Evolutionary conservation across 2,329 filamentous ascomycete species (phyloP), one percentile per base, ranked within the genome.

Genomic region (Dactylellina leptospora): DNA sequence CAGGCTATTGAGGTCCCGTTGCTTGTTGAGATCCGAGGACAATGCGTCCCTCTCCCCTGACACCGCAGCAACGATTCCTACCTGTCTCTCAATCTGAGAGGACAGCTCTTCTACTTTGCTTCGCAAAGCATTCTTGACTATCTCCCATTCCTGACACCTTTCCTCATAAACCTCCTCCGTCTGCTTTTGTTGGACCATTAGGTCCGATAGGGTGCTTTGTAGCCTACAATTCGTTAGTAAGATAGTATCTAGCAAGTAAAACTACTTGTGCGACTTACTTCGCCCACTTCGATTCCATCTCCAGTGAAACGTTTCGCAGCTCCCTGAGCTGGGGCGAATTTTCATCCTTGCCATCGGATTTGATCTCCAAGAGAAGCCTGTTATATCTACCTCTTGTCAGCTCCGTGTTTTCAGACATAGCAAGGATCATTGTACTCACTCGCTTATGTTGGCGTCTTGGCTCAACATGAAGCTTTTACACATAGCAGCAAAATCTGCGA

Each of bases 321-420:
- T 30, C n/a, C 25, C 64, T 60, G 38, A 72, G 64, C 11, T 63
- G 47, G 5, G 36, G 25, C 10, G 68, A 72, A n/a, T 48, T 40
- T 13, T 58, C 30, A n/a, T 47, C 44, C 50, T 60, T 59, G 22
- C 51, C 42, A 23, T 42, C 40, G 10, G 13, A 28, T n/a, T 54
- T 25, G 1, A 72, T 3, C 40, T 60, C 54, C 4, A 25, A 4
- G 10, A 72, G 16, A n/a, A 50, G 13, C 16, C 47, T 18, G 16
- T 33, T 51, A 11, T 47, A 54, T 36, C 68, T 72, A 44, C 3
- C 23, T 23, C 3, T 9, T 4, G 16, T 5, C 60, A 60, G 60
- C 53, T 16, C 2, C 5, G 28, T 47, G 13, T 20, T 8, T 10
- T 25, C n/a, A 47, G 18, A 18, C 28, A n/a, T 18, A 27, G n/a